Percentiles rank a stretch among this genome's conserved stretches.
These are phyloP conservation scores for Gardenia jasminoides DNA, from an alignment of 257 asterid species.

Conservation along the genomic window DNA sequence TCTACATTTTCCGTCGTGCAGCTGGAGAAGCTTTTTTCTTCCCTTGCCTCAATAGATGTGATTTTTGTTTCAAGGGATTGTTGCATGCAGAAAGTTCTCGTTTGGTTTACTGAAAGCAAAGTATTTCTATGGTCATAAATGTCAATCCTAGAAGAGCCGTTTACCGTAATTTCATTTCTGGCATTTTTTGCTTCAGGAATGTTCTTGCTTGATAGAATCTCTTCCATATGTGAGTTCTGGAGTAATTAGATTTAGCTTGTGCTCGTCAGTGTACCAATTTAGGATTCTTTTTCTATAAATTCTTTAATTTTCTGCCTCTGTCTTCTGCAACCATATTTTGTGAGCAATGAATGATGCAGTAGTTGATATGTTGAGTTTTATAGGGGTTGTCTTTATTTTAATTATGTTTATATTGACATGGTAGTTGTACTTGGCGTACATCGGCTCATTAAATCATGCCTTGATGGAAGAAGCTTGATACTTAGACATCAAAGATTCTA, in stretches of 20 bases:
- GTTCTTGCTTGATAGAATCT: neutral
- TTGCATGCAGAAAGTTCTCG: neutral
- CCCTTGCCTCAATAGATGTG: neutral
- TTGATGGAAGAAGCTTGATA: neutral
- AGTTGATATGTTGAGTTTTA: too few relatives aligned
- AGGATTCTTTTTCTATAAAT: too few relatives aligned
- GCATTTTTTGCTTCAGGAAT: too few relatives aligned
- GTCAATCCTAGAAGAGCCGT: too few relatives aligned
- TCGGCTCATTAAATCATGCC: neutral
- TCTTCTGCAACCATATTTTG: neutral
- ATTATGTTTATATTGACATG: neutral
- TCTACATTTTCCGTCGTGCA: neutral
- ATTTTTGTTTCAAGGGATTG: neutral
- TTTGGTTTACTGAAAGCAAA: neutral
- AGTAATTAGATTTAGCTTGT: neutral
- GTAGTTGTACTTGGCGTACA: neutral
- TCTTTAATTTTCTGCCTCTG: neutral
- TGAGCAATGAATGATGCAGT: neutral
- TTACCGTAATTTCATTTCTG: too few relatives aligned
- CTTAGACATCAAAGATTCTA: neutral
- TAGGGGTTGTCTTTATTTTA: neutral
- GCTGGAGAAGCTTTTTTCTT: neutral
- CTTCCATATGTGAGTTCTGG: neutral
- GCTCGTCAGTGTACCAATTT: neutral
- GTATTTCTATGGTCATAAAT: too few relatives aligned